Percentiles rank a stretch among this genome's conserved stretches.
Evolutionary conservation across 768 basidiomycete species (phyloP).

Genomic region (Russula dissimulans): DNA sequence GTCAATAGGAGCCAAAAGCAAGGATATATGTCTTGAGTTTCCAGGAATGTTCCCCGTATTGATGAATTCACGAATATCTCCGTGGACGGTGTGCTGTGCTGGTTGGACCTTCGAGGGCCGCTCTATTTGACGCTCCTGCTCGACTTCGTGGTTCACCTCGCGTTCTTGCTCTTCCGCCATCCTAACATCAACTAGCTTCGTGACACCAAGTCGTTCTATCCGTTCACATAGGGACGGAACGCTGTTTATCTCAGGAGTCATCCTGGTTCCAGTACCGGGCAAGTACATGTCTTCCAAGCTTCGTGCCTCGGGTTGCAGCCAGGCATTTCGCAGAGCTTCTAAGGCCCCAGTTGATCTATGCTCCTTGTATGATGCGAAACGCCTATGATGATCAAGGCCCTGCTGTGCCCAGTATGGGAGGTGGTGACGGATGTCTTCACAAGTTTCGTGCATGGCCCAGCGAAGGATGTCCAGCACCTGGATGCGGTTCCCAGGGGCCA

Average conservation of each 20-base stretch:
- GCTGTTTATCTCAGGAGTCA: not conserved
- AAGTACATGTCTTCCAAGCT: constrained; percentile 14
- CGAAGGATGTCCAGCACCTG: constrained; percentile 10
- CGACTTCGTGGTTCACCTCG: constrained; percentile 12
- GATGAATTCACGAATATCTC: constrained; percentile 4
- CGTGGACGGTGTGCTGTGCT: not conserved
- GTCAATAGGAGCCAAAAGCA: not conserved
- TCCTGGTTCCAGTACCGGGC: too few species aligned
- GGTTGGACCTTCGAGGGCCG: not conserved
- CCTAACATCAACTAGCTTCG: not conserved
- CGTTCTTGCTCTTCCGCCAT: constrained; percentile 15
- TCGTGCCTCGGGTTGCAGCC: constrained; percentile 8
- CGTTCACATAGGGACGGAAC: constrained; percentile 2
- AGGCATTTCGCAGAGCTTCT: not conserved
- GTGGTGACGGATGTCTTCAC: constrained; percentile 15
- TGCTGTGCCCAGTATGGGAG: constrained; percentile 12
- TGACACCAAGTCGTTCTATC: constrained; percentile 1
- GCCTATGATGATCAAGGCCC: constrained; percentile 3
- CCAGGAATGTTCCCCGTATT: not conserved
- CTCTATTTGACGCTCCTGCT: constrained; percentile 8
- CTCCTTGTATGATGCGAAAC: not conserved
- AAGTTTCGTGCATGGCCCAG: constrained; percentile 16
- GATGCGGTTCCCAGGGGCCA: not conserved
- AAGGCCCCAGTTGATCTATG: not conserved
- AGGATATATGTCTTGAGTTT: not conserved